A percentile compares a stretch with the other conserved stretches of the same genome.
Conservation (phyloP, 441 rosid genomes). For the Breynia disticha region DNA sequence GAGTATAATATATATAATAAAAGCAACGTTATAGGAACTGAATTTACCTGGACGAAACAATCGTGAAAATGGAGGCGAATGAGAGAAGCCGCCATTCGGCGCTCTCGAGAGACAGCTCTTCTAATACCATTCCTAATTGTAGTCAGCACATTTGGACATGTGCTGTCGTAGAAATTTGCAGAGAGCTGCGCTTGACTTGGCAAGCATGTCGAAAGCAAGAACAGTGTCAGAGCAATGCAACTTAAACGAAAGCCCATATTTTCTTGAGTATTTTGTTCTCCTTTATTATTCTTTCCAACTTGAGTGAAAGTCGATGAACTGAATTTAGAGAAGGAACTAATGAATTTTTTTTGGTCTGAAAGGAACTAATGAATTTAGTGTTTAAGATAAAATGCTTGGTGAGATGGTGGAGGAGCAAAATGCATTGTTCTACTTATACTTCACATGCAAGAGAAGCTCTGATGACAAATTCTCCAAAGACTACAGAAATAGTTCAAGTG, state of each 20-base stretch:
- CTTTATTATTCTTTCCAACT: no score
- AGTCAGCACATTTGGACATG: not conserved
- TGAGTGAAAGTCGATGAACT: no score
- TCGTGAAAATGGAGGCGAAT: constrained; percentile 4
- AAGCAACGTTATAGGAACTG: not conserved
- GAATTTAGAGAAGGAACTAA: no score
- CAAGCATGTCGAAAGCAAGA: constrained; percentile 5
- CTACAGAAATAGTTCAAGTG: no score
- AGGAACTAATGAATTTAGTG: no score
- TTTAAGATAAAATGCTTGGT: no score
- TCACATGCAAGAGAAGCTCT: no score
- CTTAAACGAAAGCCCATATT: not conserved
- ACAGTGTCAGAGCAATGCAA: constrained; percentile 1
- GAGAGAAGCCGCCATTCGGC: not conserved
- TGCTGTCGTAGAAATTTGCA: not conserved
- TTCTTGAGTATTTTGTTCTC: not conserved
- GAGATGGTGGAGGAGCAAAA: no score
- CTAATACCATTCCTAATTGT: not conserved
- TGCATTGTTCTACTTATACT: no score
- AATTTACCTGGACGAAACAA: constrained; percentile 13
- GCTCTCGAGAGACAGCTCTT: not conserved
- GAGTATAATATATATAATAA: no score
- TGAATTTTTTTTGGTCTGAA: no score
- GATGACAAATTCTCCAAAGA: no score
- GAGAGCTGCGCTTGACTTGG: constrained; percentile 13